Evolutionary conservation across 208 protist genomes (phyloP).

Genomic region (Wallacemonas sp.): DNA sequence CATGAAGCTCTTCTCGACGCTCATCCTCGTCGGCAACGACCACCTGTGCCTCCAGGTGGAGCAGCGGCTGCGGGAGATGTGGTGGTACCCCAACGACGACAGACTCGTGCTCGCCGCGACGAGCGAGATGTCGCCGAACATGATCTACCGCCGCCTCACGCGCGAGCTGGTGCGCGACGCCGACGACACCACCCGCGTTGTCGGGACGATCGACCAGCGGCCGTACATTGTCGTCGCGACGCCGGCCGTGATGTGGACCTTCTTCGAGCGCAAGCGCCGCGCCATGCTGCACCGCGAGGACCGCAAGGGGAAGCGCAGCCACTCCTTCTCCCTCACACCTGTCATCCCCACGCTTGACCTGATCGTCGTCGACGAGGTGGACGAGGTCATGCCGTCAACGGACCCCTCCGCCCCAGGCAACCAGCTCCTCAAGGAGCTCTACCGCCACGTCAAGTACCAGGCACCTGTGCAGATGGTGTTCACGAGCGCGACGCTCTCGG

Average conservation of each 20-base stretch:
- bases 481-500: slow-evolving; percentile 85
- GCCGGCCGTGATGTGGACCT: slow-evolving; percentile 75
- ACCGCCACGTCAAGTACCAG: slow-evolving; percentile 84
- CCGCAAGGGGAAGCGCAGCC: slow-evolving; percentile 34
- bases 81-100: slow-evolving; percentile 88
- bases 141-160: slow-evolving; percentile 80
- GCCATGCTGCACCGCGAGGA: slow-evolving; percentile 52
- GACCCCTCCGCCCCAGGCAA: slow-evolving; percentile 69
- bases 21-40: slow-evolving; percentile 81
- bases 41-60: slow-evolving; percentile 79
- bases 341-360: slow-evolving; percentile 80
- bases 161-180: slow-evolving; percentile 56
- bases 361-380: slow-evolving; percentile 87
- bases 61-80: slow-evolving; percentile 85
- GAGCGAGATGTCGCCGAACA: slow-evolving; percentile 41
- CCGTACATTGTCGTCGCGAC: slow-evolving; percentile 85
- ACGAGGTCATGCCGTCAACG: slow-evolving; percentile 79
- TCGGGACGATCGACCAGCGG: slow-evolving; percentile 61
- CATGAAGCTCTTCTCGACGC: slow-evolving; percentile 83
- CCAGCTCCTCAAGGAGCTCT: slow-evolving; percentile 82
- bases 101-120: slow-evolving; percentile 80
- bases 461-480: slow-evolving; percentile 86
- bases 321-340: slow-evolving; percentile 69
- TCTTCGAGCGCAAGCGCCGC: slow-evolving; percentile 54
- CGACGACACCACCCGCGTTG: slow-evolving; percentile 21